Evolutionary conservation across 495 filamentous ascomycete genomes (phyloP).

Genomic region (Staphylotrichum tortipilum): DNA sequence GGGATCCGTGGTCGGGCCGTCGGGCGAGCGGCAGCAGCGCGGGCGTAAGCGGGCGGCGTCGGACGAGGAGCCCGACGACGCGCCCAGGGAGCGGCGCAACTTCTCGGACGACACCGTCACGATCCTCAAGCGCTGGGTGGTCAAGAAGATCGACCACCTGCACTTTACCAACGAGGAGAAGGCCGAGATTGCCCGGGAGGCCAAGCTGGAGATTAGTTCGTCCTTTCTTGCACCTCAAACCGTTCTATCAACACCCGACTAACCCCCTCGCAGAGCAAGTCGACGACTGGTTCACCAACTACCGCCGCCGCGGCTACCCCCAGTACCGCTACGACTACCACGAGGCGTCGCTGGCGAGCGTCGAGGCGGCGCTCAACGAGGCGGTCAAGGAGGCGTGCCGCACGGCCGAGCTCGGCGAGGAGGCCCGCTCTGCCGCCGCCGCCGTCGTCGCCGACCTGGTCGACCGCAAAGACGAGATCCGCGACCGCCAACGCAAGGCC

Average conservation of each 20-base stretch:
- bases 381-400: neutral
- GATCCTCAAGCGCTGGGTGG: neutral
- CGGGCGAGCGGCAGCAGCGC: neutral
- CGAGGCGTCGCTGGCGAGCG: neutral
- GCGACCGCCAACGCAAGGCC: neutral
- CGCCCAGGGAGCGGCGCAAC: neutral
- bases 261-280: neutral
- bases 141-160: neutral
- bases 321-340: neutral
- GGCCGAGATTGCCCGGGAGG: neutral
- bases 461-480: too few relatives aligned
- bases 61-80: neutral
- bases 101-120: neutral
- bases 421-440: neutral
- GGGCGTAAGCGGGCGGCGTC: neutral
- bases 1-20: neutral
- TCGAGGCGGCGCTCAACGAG: neutral
- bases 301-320: neutral
- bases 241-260: neutral
- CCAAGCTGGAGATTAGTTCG: neutral
- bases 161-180: neutral
- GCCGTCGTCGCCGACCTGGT: neutral
- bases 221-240: neutral
- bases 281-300: constrained; percentile 4
- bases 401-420: neutral